Base-by-base conservation (phyloP, 352 stramenopile species). In the Phytopythium kandeliae region DNA sequence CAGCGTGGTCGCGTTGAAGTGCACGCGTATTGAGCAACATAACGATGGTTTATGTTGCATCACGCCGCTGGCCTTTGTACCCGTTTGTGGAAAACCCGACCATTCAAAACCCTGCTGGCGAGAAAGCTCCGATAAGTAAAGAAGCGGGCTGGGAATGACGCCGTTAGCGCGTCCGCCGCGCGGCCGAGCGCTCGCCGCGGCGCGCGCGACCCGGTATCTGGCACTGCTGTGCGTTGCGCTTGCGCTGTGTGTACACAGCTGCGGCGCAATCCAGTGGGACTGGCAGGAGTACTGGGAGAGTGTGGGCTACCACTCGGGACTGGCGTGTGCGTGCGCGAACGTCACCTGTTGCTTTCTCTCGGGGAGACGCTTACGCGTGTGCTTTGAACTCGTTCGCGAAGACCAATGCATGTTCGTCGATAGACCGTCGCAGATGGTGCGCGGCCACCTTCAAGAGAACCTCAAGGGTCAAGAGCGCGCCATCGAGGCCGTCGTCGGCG, bases 341-440 rank as follows among this genome's bases (percentile, higher is more conserved):
- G 28, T 31, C 28, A 9, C 28, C 4, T 9, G 28, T 10, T 25
- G 31, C 16, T n/a, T 17, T n/a, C 12, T 33, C 28, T 16, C 36
- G 37, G 36, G 10, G 13, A 33, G 49, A 51, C 36, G 22, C 57
- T 19, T 34, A 52, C 34, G 28, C 55, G 33, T 55, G 41, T 24
- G 5, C 41, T 12, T 13, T 45, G 13, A n/a, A n/a, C 28, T 25
- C 54, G 17, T 44, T 31, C 25, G 43, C 59, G 54, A 47, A 83
- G 78, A 88, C 48, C 78, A 89, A 56, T 92, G 81, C 60, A 64
- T 60, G 9, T 89, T 76, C 33, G 81, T 89, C 17, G 68, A 86
- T 12, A 85, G 87, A 25, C 81, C 81, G 10, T 85, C 78, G 7
- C 65, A 79, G 28, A 47, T 58, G 11, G 78, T 89, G 48, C 76